Percentiles rank a stretch among this genome's conserved stretches.
These are phyloP conservation scores for Ophiocordyceps australis DNA, from an alignment of 2,329 filamentous ascomycete species.

Conservation along the genomic window DNA sequence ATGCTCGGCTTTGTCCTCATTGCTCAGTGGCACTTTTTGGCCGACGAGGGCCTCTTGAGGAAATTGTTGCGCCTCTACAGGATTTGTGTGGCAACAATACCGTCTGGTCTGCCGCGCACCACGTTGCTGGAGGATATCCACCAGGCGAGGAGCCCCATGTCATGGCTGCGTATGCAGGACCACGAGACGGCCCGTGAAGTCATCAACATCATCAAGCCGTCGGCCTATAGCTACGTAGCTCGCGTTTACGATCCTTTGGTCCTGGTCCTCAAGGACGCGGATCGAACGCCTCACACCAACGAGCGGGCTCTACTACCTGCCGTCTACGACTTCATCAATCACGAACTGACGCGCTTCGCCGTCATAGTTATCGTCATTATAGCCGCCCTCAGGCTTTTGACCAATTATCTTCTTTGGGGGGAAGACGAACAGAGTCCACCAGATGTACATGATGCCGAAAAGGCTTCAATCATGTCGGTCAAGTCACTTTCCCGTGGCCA, in stretches of 20 bases:
- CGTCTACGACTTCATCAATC: constrained; percentile 46
- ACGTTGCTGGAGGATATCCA: constrained; percentile 43
- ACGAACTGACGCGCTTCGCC: constrained; percentile 39
- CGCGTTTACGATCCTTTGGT: constrained; percentile 58
- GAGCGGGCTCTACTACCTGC: constrained; percentile 17
- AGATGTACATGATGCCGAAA: constrained; percentile 24
- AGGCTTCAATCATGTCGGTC: constrained; percentile 33
- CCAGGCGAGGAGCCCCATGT: constrained; percentile 56
- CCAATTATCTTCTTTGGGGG: constrained; percentile 59
- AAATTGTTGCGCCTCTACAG: constrained; percentile 9
- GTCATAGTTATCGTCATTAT: constrained; percentile 44
- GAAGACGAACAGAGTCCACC: constrained; percentile 33
- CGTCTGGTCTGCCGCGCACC: constrained; percentile 12
- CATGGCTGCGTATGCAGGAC: constrained; percentile 63
- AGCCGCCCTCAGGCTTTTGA: constrained; percentile 48
- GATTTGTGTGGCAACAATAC: constrained; percentile 3
- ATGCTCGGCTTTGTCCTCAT: constrained; percentile 55
- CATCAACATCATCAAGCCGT: constrained; percentile 57
- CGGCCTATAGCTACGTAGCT: constrained; percentile 52
- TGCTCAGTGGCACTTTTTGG: constrained; percentile 64
- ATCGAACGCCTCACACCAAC: constrained; percentile 36
- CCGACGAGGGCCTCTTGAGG: constrained; percentile 27
- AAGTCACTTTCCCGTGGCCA: constrained; percentile 46
- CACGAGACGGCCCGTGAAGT: constrained; percentile 63
- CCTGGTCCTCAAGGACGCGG: constrained; percentile 50